Base-by-base conservation (phyloP, 2,329 filamentous ascomycete genomes). In the Dendryphion nanum region DNA sequence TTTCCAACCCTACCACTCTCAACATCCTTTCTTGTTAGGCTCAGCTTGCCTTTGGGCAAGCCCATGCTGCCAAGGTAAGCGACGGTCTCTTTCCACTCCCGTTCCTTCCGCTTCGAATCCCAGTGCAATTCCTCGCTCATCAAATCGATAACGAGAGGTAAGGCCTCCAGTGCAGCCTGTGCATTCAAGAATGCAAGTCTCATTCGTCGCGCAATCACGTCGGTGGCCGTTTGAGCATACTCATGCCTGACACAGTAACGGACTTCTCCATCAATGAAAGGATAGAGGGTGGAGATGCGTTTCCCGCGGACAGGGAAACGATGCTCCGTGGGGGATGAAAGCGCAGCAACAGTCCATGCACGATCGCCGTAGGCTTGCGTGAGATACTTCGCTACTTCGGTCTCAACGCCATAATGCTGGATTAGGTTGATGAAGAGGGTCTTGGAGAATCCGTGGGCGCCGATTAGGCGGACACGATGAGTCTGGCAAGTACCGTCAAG, bases 341-440 rank as follows among this genome's bases (percentile, higher is more conserved):
- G 75, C 1, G 86, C 80, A 6, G 87, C 89, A 16, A 96, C 89
- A 13, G 85, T 85, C 90, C 90, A 96, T 15, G 90, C 89, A 41
- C 90, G 82, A 68, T 96, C 90, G 50, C 91, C 90, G 62, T 96
- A 97, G 40, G 87, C 86, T 59, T 86, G 80, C 12, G 85, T 85
- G 21, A 96, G 76, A 67, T 96, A 89, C 70, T 89, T 86, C 30
- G 90, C 90, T 15, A 96, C 87, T 54, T 95, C 89, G 14, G 88
- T 95, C 68, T 95, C 90, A 40, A 96, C 71, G 47, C 89, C 89
- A 61, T 88, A 95, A 70, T 95, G 87, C 67, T 96, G 89, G 60
- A 95, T 93, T 23, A 96, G 74, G 67, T 91, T 90, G 74, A 96
- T 95, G 72, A 95, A 95, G 17, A 96, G 81, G 2, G 89, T 88